Evolutionary conservation across 306 rosid species (phyloP), one percentile per base, ranked within the genome.

Genomic region (Mimosa pudica): DNA sequence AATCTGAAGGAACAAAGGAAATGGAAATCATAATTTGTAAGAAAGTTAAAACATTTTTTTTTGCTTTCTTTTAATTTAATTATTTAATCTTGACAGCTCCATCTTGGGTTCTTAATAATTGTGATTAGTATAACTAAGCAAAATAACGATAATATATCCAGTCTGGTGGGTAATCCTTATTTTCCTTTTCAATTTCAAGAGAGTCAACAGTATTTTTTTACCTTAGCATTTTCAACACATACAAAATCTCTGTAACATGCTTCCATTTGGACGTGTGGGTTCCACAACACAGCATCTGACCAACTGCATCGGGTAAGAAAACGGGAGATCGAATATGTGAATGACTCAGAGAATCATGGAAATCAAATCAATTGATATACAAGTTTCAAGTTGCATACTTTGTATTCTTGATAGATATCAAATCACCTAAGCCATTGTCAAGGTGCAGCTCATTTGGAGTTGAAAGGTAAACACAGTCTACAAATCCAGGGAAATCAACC

Each of bases 181-280:
- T 60, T 60, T 35, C 55, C 55, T 80, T 62, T 24, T 24, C 30
- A 24, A 24, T 24, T 24, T 69, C 20, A 32, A 46, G 55, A 61
- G 81, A 69, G 74, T 70, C 77, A 33, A 64, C 24, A 14, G 49
- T 14, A 32, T 64, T 16, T 62, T 80, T 64, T 77, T 92, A 95
- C 99, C 98, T 95, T 81, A 0, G 99, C 99, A 86, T 95, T 95
- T 89, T 95, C 98, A 70, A 93, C 98, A 58, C 99, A 95, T 77
- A 95, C 97, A 79, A 95, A 95, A 85, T 95, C 96, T 87, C 82
- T 95, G 74, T 90, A 95, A 89, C 96, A 89, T 30, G 92, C 98
- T 84, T 95, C 98, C 98, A 93, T 91, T 73, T 81, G 84, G 85
- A 90, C 90, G 87, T 95, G 73, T 8, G 99, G 98, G 87, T 95